These are phyloP conservation scores for Phytophthora pinifolia DNA, from an alignment of 352 stramenopile species.

Conservation along the genomic window DNA sequence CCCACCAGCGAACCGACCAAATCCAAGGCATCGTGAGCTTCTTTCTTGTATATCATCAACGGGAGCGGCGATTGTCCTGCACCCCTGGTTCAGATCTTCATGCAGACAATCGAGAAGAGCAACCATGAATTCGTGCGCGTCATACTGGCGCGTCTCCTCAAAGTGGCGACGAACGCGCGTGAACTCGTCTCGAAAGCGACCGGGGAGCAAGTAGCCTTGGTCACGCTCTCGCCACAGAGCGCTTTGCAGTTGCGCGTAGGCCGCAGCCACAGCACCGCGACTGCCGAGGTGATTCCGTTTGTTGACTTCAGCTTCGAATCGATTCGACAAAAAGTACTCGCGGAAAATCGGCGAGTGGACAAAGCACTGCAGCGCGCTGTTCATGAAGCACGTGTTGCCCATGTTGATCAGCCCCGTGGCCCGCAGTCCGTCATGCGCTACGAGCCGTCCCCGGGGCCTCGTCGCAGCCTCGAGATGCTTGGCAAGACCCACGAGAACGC, in stretches of 20 bases:
- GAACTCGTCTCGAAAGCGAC: constrained; percentile 71
- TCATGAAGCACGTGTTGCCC: constrained; percentile 91
- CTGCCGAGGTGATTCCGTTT: constrained; percentile 92
- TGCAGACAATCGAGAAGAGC: constrained; percentile 98
- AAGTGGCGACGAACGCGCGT: constrained; percentile 61
- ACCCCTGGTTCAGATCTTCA: constrained; percentile 96
- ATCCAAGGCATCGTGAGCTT: constrained; percentile 34
- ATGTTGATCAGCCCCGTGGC: constrained; percentile 77
- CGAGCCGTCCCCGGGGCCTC: constrained; percentile 33
- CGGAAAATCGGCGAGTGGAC: constrained; percentile 92
- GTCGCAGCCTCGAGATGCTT: constrained; percentile 36
- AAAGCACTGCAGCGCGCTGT: constrained; percentile 92
- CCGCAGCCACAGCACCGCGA: constrained; percentile 86
- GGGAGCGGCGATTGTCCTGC: constrained; percentile 10
- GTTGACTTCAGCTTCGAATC: constrained; percentile 94
- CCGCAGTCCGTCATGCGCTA: constrained; percentile 40
- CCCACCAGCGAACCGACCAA: constrained; percentile 32
- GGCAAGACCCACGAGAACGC: constrained; percentile 32
- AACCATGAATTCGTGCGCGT: constrained; percentile 95
- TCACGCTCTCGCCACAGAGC: constrained; percentile 63
- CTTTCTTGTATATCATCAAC: constrained; percentile 29
- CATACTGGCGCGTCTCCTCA: constrained; percentile 91
- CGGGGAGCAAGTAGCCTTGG: constrained; percentile 47
- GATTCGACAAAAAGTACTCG: constrained; percentile 94
- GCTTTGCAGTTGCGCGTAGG: constrained; percentile 84